Evolutionary conservation across 2,329 filamentous ascomycete genomes (phyloP), one percentile per base, ranked within the genome.

Genomic region (Herpotrichia juniperi): DNA sequence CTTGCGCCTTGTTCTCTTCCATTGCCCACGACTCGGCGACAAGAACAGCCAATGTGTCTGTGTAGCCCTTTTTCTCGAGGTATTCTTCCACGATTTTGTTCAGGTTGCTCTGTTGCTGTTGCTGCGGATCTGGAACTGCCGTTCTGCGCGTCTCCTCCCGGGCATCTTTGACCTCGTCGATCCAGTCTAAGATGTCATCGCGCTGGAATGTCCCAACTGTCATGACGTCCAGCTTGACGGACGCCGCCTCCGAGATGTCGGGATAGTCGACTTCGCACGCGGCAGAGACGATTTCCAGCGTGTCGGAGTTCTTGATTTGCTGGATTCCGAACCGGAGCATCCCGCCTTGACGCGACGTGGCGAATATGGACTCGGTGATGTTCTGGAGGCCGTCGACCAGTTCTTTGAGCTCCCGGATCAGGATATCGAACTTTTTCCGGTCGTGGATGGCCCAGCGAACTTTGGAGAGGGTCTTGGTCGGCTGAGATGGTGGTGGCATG

Each of bases 201-300:
- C 24, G 11, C 12, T 39, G 6, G 17, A 19, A 22, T n/a, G 21
- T 47, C 17, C 14, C 44, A 11, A 47, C 31, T 11, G 28, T 47
- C 21, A 47, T 25, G 17, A 47, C 44, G 31, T 47, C 44, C 16
- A 35, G 7, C 44, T 47, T 47, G 21, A 47, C 44, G 17, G 44
- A 16, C 6, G 31, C 44, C 12, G 44, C 44, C 6, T 47, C 44
- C 12, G 44, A 47, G 17, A 47, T 47, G 22, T 39, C 34, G 9
- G 44, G 44, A 47, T 47, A 47, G 16, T 35, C 44, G 21, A 16
- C 44, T 39, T 35, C 28, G 26, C 44, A 47, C 19, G 34, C 30
- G 11, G 6, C 30, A 5, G 44, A 37, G 6, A 47, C 21, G 17
- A 47, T 24, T 7, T 47, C 44, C 21, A 47, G 19, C 28, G 30